Evolutionary conservation across 1,139 yeast species (phyloP), one percentile per base, ranked within the genome.

Genomic region (Blastobotrys proliferans): DNA sequence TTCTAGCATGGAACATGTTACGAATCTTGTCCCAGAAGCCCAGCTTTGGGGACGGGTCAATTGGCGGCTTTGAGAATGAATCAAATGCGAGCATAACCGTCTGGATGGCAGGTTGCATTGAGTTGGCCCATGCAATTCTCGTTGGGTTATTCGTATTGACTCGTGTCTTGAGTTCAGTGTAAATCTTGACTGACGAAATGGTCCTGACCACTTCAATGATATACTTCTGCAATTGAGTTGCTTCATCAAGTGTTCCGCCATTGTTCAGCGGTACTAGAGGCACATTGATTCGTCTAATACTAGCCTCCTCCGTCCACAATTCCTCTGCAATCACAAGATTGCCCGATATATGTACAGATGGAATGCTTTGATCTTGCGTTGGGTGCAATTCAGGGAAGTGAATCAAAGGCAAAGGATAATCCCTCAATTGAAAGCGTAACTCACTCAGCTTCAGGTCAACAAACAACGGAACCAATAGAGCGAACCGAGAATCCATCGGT

Each of bases 11-110:
- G 49, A 80, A 65, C 17, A 76, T 68, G 17, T 77, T 68, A 36
- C 88, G 62, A n/a, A 80, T 64, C 55, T 81, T 81, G 58, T 81
- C 88, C 98, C 75, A 86, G 66, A 63, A 83, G 0, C 97, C 97
- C 21, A 88, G 66, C 35, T 77, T 77, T 1, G 86, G 85, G 46
- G 95, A 84, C 18, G 88, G 90, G 60, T 92, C 97, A 13, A 84
- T 69, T 10, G 79, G 81, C 0, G 88, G 86, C 51, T 81, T 92
- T 0, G 94, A 80, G 59, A 90, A 85, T 43, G 83, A 82, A 55
- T 88, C 96, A 53, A 90, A 74, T 46, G 80, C 83, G 44, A 79
- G 68, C 82, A 85, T 84, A 1, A 81, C 73, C 52, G 87, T 92
- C 52, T 87, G 90, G 31, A 90, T 74, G 1, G 88, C 94, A 30